phyloP scores from a whole-genome alignment of 2,329 filamentous ascomycete species.

The Hymenoscyphus occultus region DNA sequence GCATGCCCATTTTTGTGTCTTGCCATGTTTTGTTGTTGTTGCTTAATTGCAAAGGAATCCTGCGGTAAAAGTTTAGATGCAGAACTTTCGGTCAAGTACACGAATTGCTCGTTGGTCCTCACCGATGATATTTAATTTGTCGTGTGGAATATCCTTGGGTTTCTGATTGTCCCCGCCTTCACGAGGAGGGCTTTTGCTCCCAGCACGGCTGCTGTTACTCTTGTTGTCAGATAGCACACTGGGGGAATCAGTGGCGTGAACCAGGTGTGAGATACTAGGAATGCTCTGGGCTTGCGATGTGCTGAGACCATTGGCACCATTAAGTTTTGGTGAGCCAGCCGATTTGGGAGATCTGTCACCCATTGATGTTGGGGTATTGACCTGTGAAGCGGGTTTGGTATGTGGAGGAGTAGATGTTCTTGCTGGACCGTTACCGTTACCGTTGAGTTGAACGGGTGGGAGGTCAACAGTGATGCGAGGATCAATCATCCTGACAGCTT shows the following conservation, averaged over 20 bases:
- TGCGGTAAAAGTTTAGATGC: slow-evolving; percentile 26
- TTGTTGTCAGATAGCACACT: slow-evolving; percentile 33
- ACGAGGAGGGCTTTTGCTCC: slow-evolving; percentile 27
- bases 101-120: slow-evolving; percentile 65
- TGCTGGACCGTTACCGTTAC: slow-evolving; percentile 3
- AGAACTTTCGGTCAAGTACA: slow-evolving; percentile 61
- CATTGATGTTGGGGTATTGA: slow-evolving; percentile 24
- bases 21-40: neutral
- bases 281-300: slow-evolving; percentile 33
- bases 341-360: slow-evolving; percentile 23
- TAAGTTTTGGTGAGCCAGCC: slow-evolving; percentile 20
- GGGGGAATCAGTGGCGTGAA: slow-evolving; percentile 32
- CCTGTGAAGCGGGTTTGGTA: slow-evolving; percentile 19
- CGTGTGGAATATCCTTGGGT: slow-evolving; percentile 53
- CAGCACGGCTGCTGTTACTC: slow-evolving; percentile 32
- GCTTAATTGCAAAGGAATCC: slow-evolving; percentile 13
- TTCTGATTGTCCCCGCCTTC: slow-evolving; percentile 30
- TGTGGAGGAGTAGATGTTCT: slow-evolving; percentile 29
- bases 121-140: slow-evolving; percentile 49
- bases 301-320: slow-evolving; percentile 15
- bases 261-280: slow-evolving; percentile 34
- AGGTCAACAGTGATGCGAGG: slow-evolving; percentile 24
- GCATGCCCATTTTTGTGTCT: neutral
- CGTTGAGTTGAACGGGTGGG: slow-evolving; percentile 21
- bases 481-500: slow-evolving; percentile 30